phyloP scores from a whole-genome alignment of 176 grass and related monocot genomes.

The Avena atlantica region DNA sequence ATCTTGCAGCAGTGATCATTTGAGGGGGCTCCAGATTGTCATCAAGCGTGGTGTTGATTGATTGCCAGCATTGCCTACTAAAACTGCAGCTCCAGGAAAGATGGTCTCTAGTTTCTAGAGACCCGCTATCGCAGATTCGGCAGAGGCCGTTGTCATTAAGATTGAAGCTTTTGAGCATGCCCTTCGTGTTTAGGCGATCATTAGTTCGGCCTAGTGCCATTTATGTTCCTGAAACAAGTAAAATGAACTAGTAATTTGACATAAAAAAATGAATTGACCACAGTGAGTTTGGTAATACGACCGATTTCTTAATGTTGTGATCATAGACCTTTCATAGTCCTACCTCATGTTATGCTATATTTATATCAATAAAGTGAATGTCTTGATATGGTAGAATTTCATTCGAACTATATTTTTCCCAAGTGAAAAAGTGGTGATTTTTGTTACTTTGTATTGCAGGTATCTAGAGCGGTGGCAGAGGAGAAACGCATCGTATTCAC shows the following conservation, averaged over 20 bases:
- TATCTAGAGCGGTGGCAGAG: slow-evolving; percentile 67
- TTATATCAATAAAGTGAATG: background rate
- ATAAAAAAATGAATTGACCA: background rate
- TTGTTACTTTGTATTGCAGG: slow-evolving; percentile 43
- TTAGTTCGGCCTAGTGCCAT: background rate
- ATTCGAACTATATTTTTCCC: background rate
- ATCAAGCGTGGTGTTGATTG: too few species aligned
- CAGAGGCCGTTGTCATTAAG: too few species aligned
- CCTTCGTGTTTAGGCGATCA: too few species aligned
- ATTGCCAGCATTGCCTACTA: too few species aligned
- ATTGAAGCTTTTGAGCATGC: too few species aligned
- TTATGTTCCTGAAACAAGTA: background rate
- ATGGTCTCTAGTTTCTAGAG: too few species aligned
- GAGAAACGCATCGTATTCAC: slow-evolving; percentile 84
- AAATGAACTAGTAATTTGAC: slow-evolving; percentile 5
- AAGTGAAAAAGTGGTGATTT: background rate
- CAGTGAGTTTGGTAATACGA: background rate
- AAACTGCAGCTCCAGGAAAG: too few species aligned
- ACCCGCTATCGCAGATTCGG: too few species aligned
- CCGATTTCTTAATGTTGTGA: background rate
- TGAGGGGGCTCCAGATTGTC: too few species aligned
- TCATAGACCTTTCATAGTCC: slow-evolving; percentile 11
- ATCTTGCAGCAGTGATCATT: too few species aligned
- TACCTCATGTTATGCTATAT: background rate
- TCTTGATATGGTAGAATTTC: slow-evolving; percentile 24